Base-by-base conservation (phyloP, 176 grass and related monocot genomes). In the Aegilops sharonensis region DNA sequence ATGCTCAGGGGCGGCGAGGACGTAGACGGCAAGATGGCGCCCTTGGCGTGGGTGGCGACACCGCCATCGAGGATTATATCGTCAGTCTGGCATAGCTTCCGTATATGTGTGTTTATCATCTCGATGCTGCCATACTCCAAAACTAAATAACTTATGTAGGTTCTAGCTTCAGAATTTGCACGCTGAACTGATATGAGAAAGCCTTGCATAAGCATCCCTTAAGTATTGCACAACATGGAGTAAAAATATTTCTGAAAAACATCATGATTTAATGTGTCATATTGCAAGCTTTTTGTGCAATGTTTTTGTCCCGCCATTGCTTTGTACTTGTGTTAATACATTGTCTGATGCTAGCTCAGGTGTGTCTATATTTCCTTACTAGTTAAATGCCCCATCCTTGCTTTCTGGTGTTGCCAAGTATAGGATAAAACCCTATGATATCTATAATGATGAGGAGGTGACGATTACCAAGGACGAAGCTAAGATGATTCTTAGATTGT, bases 361-460 rank as follows among this genome's bases (percentile, higher is more conserved):
- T 72, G 6, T 13, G n/a, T 68, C 45, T 68, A 3, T 29, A 39
- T 84, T 79, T 80, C 68, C 1, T 75, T 87, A 36, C 11, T 75
- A 74, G 63, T 63, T 83, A 84, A 54, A 76, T 21, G 5, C 68
- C n/a, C 4, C 11, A 21, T 43, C 64, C 72, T 78, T 71, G 42
- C 10, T 81, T 84, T 88, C 23, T 11, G 23, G 66, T 18, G 7
- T 60, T 57, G 17, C 50, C 39, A 47, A 86, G 34, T 89, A 42
- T 88, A 99, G 94, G 94, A 90, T 94, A 83, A 96, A 88, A 67
- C 81, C 96, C 52, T 81, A 88, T 83, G 97, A 99, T 45, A 92
- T 88, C 31, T 96, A 94, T 87, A 99, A 99, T 81, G 97, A 99
- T 1, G 97, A 99, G 66, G 97, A 99, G 82, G 87, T 99, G 67